A percentile compares a stretch with the other conserved stretches of the same genome.
Conservation (phyloP, 768 basidiomycete genomes). For the Trametes coccinea region DNA sequence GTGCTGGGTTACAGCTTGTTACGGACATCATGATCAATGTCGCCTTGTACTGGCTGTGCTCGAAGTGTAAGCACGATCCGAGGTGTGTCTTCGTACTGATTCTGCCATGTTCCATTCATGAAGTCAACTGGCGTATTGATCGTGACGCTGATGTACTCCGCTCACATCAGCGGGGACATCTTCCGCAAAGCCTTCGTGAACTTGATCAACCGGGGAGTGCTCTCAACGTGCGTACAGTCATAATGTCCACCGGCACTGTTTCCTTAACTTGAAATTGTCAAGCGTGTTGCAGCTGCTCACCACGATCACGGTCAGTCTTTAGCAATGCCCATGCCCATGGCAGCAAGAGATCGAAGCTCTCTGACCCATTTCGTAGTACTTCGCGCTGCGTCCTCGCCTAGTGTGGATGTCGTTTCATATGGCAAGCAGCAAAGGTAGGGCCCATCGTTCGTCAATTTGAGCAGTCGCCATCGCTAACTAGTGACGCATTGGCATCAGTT, state of each 20-base stretch:
- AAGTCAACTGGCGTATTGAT: no score
- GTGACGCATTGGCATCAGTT: neutral
- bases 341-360: no score
- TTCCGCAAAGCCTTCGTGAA: slow-evolving; percentile 1
- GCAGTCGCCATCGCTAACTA: neutral
- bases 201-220: slow-evolving; percentile 11
- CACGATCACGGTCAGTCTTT: slow-evolving; percentile 9
- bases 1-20: slow-evolving; percentile 8
- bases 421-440: slow-evolving; percentile 16
- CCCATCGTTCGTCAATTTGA: neutral
- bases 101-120: no score
- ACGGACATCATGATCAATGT: slow-evolving; percentile 12
- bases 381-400: slow-evolving; percentile 2
- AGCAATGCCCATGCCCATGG: neutral
- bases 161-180: neutral
- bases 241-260: neutral
- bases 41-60: slow-evolving; percentile 13
- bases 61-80: neutral
- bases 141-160: neutral
- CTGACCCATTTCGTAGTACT: slow-evolving; percentile 8
- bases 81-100: neutral
- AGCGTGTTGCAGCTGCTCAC: slow-evolving; percentile 3
- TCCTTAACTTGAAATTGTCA: neutral
- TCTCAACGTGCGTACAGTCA: slow-evolving; percentile 8
- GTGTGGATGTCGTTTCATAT: slow-evolving; percentile 19